phyloP scores from a whole-genome alignment of 495 filamentous ascomycete genomes.

The Neurospora terricola region DNA sequence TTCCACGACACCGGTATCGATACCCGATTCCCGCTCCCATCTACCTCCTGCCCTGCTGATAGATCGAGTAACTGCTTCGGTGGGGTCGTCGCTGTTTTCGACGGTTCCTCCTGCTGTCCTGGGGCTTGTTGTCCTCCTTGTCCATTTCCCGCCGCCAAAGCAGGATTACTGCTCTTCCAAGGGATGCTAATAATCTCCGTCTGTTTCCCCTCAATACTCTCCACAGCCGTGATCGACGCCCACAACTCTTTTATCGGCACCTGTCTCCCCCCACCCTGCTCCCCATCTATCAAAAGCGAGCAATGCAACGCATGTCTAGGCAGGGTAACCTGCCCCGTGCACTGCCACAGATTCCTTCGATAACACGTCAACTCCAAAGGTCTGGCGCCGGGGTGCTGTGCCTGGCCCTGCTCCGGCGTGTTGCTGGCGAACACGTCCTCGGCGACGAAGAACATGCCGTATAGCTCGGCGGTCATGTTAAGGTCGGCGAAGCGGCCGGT shows the following conservation, averaged over 20 bases:
- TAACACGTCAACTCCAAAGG: conserved; percentile 87
- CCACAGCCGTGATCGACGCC: conserved; percentile 73
- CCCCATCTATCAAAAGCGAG: conserved; percentile 39
- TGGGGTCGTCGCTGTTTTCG: conserved; percentile 39
- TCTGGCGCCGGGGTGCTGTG: background rate
- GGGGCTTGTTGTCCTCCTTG: background rate
- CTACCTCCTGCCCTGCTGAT: conserved; percentile 53
- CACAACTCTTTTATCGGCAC: conserved; percentile 66
- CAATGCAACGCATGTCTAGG: conserved; percentile 53
- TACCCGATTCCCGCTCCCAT: conserved; percentile 53
- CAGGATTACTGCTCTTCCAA: conserved; percentile 70
- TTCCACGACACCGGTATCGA: conserved; percentile 82
- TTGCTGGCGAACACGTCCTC: conserved; percentile 51
- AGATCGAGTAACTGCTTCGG: conserved; percentile 62
- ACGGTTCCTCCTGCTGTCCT: conserved; percentile 22
- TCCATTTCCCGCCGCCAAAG: conserved; percentile 12
- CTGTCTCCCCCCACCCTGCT: conserved; percentile 53
- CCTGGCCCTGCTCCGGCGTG: background rate
- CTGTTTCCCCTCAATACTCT: conserved; percentile 78
- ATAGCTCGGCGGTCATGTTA: conserved; percentile 69
- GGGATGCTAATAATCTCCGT: conserved; percentile 90
- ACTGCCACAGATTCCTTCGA: conserved; percentile 82
- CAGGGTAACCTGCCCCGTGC: conserved; percentile 70
- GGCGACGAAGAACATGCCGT: conserved; percentile 93
- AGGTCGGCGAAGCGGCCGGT: conserved; percentile 35